Percentiles rank a stretch among this genome's conserved stretches.
Evolutionary conservation across 1,139 yeast species (phyloP).

Genomic region (Yamadazyma mexicana): DNA sequence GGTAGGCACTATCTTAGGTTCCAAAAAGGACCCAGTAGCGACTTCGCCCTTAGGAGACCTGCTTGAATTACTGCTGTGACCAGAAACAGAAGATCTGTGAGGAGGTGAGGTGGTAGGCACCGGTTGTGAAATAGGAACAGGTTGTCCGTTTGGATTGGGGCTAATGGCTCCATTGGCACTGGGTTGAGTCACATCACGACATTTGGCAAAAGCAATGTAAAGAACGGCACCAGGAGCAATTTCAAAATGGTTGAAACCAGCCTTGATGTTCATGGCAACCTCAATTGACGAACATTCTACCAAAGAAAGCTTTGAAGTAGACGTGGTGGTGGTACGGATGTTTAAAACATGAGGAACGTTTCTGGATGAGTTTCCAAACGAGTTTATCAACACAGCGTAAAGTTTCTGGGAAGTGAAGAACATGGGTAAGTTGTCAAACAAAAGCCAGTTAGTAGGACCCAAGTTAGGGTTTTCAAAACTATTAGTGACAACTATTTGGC

Average conservation of each 20-base stretch:
- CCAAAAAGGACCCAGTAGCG: slow-evolving; percentile 1
- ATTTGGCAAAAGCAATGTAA: slow-evolving; percentile 67
- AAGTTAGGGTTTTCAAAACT: slow-evolving; percentile 66
- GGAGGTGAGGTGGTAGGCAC: too few relatives aligned
- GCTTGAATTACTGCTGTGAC: not conserved
- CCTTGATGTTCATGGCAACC: slow-evolving; percentile 75
- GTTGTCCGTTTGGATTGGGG: not conserved
- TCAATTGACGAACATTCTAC: slow-evolving; percentile 74
- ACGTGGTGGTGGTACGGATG: slow-evolving; percentile 52
- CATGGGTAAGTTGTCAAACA: slow-evolving; percentile 74
- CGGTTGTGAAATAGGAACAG: not conserved
- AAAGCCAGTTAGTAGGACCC: slow-evolving; percentile 75
- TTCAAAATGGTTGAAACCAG: slow-evolving; percentile 77
- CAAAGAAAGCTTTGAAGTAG: slow-evolving; percentile 54
- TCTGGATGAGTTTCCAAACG: slow-evolving; percentile 25
- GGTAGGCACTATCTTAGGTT: slow-evolving; percentile 21
- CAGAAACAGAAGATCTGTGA: too few relatives aligned
- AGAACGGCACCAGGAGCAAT: slow-evolving; percentile 71
- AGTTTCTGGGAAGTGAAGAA: slow-evolving; percentile 38
- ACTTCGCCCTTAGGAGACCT: not conserved
- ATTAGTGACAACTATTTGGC: slow-evolving; percentile 46
- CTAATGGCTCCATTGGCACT: slow-evolving; percentile 1
- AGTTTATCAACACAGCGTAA: slow-evolving; percentile 32
- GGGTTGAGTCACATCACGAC: slow-evolving; percentile 28
- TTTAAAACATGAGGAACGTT: slow-evolving; percentile 27